Evolutionary conservation across 163 green algal genomes (phyloP).

Genomic region (Dunaliella salina): DNA sequence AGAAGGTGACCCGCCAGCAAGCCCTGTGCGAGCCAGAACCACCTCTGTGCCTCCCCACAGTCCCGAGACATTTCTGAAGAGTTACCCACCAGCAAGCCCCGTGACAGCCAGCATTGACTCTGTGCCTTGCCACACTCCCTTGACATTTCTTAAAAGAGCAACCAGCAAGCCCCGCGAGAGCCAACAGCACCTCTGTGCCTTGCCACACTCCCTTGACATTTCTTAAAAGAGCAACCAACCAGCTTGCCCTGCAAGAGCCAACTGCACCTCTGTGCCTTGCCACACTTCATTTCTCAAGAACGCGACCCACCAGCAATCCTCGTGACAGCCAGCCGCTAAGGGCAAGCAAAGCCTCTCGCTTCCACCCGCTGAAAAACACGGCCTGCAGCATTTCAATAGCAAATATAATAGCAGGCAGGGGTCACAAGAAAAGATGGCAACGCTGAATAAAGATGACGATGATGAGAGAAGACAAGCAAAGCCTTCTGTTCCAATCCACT

Average conservation of each 20-base stretch:
- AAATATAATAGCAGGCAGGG: too few species aligned
- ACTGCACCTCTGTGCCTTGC: neutral
- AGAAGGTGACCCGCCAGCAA: neutral
- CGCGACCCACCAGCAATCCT: neutral
- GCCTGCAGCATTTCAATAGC: slow-evolving; percentile 10
- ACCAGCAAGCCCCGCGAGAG: neutral
- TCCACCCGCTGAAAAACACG: slow-evolving; percentile 45
- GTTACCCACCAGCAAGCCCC: neutral
- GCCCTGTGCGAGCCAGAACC: neutral
- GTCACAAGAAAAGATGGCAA: too few species aligned
- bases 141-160: neutral
- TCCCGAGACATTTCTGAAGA: neutral
- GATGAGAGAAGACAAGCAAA: too few species aligned
- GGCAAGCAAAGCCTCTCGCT: slow-evolving; percentile 37
- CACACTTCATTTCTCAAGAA: too few species aligned
- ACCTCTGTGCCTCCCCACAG: neutral
- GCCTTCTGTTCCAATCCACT: too few species aligned
- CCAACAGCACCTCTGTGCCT: neutral
- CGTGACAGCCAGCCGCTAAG: slow-evolving; percentile 29
- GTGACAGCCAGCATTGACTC: neutral
- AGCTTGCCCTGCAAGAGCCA: neutral
- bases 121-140: neutral
- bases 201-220: neutral
- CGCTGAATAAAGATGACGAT: too few species aligned
- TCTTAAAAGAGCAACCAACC: neutral